Base-by-base conservation (phyloP, 805 yeast species). In the Kluyveromyces dobzhanskii region DNA sequence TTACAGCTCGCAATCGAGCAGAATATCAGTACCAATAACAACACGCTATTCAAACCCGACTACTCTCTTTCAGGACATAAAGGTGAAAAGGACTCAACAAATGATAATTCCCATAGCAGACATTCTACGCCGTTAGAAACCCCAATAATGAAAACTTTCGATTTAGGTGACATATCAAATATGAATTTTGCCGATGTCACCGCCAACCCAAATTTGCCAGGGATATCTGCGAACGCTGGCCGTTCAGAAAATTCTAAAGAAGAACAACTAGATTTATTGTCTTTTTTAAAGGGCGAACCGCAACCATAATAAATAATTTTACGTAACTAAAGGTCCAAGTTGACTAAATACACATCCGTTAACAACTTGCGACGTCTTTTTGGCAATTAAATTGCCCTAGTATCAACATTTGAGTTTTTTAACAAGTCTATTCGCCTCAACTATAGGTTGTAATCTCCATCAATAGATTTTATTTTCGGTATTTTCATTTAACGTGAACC, bases 1-100 rank as follows among this genome's bases (percentile, higher is more conserved):
- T 35, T 51, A 28, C 41, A 47, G 7, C 32, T 47, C 28, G 53
- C 54, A 6, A 37, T 50, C 25, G 40, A 38, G 17, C 25, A 25
- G 16, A 39, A 24, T 26, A 38, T 30, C 27, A 16, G 28, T 17
- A 30, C 23, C 14, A 30, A 28, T 17, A 37, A 36, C 12, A 38
- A 33, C 23, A 23, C 42, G 3, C 29, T 33, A 28, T 43, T 43
- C 34, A 43, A 43, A 37, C 43, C 45, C 12, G 37, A 37, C 30
- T 43, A 39, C 31, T 14, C 17, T 7, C 17, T 34, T 34, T 8
- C 12, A 3, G 19, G 32, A 8, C 4, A 7, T 30, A 5, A 5
- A 6, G n/a, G 5, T 4, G 32, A 16, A 11, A 30, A 30, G 16
- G 32, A 17, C 4, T 5, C 21, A 11, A 11, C 32, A 9, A 16